These are phyloP conservation scores for Phlebopus sp. DNA, from an alignment of 1,284 basidiomycete genomes.

Conservation along the genomic window DNA sequence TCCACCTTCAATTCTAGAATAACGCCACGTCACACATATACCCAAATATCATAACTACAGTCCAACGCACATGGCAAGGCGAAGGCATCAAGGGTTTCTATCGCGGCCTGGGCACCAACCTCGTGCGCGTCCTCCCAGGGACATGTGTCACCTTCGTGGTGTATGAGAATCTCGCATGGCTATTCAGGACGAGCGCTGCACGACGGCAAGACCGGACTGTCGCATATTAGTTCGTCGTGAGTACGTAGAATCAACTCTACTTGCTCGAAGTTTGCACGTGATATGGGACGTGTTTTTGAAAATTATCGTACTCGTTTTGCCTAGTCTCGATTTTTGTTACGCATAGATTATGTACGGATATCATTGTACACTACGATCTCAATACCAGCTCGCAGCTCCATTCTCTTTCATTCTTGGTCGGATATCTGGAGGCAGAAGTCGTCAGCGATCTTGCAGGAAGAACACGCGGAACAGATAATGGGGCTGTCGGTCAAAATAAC, in stretches of 20 bases:
- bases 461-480: neutral
- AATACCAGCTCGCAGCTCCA: constrained; percentile 7
- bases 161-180: constrained; percentile 93
- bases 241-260: neutral
- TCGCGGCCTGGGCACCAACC: constrained; percentile 92
- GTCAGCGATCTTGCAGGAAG: constrained; percentile 10
- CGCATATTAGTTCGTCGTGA: constrained; percentile 5
- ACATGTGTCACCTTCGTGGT: constrained; percentile 99
- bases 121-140: constrained; percentile 93
- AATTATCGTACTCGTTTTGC: constrained; percentile 2
- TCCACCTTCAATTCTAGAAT: constrained; percentile 43
- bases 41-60: constrained; percentile 79
- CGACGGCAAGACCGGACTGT: constrained; percentile 21
- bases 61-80: constrained; percentile 75
- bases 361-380: constrained; percentile 8
- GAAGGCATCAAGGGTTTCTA: constrained; percentile 91
- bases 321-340: constrained; percentile 2
- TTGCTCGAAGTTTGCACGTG: neutral
- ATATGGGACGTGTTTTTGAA: neutral
- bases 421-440: neutral
- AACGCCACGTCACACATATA: constrained; percentile 63
- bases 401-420: neutral
- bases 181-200: constrained; percentile 63
- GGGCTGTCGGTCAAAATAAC: constrained; percentile 33
- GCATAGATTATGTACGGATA: constrained; percentile 5